Conservation (phyloP, 2,329 filamentous ascomycete species). For the Gyromitra esculenta region DNA sequence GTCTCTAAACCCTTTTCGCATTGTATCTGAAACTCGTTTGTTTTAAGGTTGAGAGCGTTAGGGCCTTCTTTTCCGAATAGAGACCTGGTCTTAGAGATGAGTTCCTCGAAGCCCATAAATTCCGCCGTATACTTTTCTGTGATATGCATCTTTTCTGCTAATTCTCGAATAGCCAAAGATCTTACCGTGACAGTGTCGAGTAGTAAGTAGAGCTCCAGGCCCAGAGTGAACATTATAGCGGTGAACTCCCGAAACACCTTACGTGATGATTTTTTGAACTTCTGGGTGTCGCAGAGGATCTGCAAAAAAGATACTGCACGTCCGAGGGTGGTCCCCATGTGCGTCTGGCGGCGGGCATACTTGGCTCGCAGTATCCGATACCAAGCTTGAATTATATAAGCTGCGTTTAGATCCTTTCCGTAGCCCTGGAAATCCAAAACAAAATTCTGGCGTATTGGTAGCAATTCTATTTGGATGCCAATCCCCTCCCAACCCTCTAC, state of each 20-base stretch:
- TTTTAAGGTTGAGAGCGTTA: background rate
- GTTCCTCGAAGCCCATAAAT: background rate
- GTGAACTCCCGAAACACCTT: slow-evolving; percentile 1
- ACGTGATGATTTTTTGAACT: background rate
- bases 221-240: slow-evolving; percentile 19
- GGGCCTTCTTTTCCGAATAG: background rate
- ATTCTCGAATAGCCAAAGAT: background rate
- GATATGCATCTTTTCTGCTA: background rate
- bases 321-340: slow-evolving; percentile 1
- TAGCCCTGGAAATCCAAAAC: background rate
- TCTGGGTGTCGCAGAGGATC: background rate
- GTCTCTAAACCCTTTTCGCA: background rate
- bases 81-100: background rate
- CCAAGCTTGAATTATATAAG: slow-evolving; percentile 29
- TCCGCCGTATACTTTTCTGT: background rate
- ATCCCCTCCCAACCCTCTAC: slow-evolving; percentile 3
- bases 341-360: background rate
- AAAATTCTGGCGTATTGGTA: background rate
- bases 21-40: background rate
- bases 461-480: background rate
- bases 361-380: background rate
- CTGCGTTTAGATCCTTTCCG: background rate
- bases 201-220: slow-evolving; percentile 19
- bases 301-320: background rate
- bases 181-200: background rate